phyloP scores from a whole-genome alignment of 2,329 filamentous ascomycete species.

The Dryadomyces sulphureus region DNA sequence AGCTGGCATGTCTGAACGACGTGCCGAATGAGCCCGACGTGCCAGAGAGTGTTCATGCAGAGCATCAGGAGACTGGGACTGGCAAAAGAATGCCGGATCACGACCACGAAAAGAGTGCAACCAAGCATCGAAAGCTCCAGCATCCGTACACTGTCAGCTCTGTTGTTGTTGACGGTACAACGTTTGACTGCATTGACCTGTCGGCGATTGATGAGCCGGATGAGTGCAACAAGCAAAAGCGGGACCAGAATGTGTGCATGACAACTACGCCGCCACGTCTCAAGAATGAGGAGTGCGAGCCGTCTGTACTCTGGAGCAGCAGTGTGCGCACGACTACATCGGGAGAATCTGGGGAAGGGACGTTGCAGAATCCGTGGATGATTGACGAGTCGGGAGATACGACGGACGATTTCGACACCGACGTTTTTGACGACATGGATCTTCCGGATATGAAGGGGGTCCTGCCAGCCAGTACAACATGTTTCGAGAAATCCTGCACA shows the following conservation, averaged over 20 bases:
- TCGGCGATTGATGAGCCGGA: slow-evolving; percentile 3
- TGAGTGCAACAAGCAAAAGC: not conserved
- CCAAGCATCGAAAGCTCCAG: not conserved
- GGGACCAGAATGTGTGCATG: not conserved
- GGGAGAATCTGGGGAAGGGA: not conserved
- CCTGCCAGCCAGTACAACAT: not conserved
- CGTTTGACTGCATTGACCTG: slow-evolving; percentile 9
- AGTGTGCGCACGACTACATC: not conserved
- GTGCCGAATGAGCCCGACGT: not conserved
- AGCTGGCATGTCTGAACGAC: slow-evolving; percentile 5
- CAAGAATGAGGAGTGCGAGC: not conserved
- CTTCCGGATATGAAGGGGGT: not conserved
- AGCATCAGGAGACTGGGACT: not conserved
- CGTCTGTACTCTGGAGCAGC: not conserved
- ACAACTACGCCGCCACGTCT: not conserved
- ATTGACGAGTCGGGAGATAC: slow-evolving; percentile 2
- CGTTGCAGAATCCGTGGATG: slow-evolving; percentile 1
- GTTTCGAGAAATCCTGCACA: not conserved
- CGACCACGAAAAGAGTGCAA: too few relatives aligned
- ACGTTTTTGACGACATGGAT: slow-evolving; percentile 10
- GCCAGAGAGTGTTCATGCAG: not conserved
- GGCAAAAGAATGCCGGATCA: not conserved
- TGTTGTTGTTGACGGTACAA: not conserved
- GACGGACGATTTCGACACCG: slow-evolving; percentile 7
- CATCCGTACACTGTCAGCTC: not conserved